Evolutionary conservation across 176 grass and related monocot genomes (phyloP).

Genomic region (Cocos nucifera): DNA sequence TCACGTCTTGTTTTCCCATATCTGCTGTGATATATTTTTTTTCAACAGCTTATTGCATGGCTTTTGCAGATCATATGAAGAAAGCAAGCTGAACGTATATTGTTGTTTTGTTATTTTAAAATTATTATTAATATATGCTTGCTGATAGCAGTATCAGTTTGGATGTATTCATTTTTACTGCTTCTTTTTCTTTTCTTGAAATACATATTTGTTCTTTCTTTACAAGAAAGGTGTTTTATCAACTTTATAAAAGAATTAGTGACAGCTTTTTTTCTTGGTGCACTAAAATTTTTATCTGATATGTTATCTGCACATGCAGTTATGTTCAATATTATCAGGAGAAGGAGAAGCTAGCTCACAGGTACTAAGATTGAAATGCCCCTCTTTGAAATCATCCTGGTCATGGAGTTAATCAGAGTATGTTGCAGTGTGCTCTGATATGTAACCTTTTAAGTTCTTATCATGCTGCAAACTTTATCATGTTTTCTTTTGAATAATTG

Average conservation of each 20-base stretch:
- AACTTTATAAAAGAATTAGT: neutral
- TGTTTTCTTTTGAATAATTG: too few species aligned
- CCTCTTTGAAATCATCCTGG: conserved; percentile 1
- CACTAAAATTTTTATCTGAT: neutral
- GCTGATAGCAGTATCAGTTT: too few species aligned
- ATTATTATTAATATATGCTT: too few species aligned
- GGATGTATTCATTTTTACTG: neutral
- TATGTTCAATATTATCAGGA: conserved; percentile 85
- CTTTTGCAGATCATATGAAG: too few species aligned
- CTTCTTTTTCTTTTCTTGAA: neutral
- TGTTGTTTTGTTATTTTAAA: too few species aligned
- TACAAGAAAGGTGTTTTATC: neutral
- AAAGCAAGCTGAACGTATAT: too few species aligned
- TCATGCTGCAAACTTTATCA: neutral
- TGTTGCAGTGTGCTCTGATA: conserved; percentile 21
- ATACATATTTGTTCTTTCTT: too few species aligned
- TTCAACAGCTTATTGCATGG: too few species aligned
- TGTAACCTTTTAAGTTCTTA: conserved; percentile 21
- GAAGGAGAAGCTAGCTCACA: conserved; percentile 83
- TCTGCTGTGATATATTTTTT: too few species aligned
- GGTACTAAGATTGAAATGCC: conserved; percentile 35
- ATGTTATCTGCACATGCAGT: conserved; percentile 28
- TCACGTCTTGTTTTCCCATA: too few species aligned
- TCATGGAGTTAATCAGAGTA: conserved; percentile 1
- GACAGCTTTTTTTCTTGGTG: neutral